Conservation (phyloP, 345 rosid genomes). For the Murraya paniculata region DNA sequence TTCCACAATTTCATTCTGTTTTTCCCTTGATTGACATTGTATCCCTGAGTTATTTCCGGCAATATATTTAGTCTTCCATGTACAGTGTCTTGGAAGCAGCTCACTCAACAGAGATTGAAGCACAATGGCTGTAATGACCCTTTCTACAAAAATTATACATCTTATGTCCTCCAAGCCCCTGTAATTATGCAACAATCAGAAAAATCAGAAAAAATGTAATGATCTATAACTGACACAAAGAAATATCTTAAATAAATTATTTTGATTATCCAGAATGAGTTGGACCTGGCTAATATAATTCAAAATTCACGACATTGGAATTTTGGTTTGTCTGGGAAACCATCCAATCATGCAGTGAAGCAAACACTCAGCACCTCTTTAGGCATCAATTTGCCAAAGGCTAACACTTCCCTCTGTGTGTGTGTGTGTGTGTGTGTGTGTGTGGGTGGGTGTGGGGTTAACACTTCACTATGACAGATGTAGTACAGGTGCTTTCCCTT, state of each 20-base stretch:
- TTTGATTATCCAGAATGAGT: neutral
- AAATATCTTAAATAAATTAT: neutral
- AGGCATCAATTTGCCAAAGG: neutral
- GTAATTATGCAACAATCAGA: constrained; percentile 7
- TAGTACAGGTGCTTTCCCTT: neutral
- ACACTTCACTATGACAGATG: neutral
- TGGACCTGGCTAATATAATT: neutral
- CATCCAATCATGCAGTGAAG: neutral
- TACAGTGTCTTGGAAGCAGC: constrained; percentile 49
- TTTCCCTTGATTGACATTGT: constrained; percentile 56
- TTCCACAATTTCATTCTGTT: constrained; percentile 72
- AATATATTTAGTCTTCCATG: constrained; percentile 64
- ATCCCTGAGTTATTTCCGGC: constrained; percentile 67
- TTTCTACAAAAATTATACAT: constrained; percentile 80
- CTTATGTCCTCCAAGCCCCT: constrained; percentile 62
- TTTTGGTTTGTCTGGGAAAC: neutral
- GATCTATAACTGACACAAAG: neutral
- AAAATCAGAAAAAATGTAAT: constrained; percentile 1
- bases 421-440: too few species aligned
- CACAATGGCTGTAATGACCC: constrained; percentile 68
- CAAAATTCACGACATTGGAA: neutral
- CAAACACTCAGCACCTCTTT: neutral
- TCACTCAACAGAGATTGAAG: constrained; percentile 52
- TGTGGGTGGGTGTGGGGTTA: too few species aligned
- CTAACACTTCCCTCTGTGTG: too few species aligned